Percentiles rank a stretch among this genome's conserved stretches.
Conservation (phyloP, 2,329 filamentous ascomycete species). For the Shiraia sp. region DNA sequence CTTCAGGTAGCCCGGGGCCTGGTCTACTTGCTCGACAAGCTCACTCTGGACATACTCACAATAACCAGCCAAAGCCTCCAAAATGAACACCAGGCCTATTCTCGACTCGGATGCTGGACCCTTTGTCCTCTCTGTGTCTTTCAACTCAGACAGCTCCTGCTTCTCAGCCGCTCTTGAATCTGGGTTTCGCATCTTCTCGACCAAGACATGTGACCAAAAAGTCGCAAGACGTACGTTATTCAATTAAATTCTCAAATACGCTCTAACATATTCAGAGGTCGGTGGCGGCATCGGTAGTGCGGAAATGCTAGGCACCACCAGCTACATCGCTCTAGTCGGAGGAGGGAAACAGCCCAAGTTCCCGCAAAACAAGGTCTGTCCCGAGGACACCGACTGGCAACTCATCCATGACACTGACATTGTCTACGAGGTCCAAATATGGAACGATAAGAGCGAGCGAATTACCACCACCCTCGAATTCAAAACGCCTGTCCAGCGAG, state of each 20-base stretch:
- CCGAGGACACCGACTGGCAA: slow-evolving; percentile 30
- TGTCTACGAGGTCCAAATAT: slow-evolving; percentile 71
- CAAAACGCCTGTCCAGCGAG: slow-evolving; percentile 76
- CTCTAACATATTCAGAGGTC: slow-evolving; percentile 32
- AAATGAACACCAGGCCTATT: slow-evolving; percentile 86
- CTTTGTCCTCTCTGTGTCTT: slow-evolving; percentile 78
- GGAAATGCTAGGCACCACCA: slow-evolving; percentile 84
- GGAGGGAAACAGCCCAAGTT: slow-evolving; percentile 86
- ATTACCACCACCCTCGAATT: slow-evolving; percentile 77
- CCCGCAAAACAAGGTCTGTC: slow-evolving; percentile 75
- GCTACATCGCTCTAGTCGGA: slow-evolving; percentile 87
- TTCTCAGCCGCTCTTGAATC: slow-evolving; percentile 87
- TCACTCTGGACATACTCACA: neutral
- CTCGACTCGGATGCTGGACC: slow-evolving; percentile 78
- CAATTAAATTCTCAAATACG: neutral
- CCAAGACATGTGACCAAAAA: slow-evolving; percentile 34
- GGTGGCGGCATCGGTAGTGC: slow-evolving; percentile 76
- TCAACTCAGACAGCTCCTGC: slow-evolving; percentile 82
- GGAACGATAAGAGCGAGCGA: slow-evolving; percentile 83
- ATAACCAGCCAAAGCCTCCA: slow-evolving; percentile 4
- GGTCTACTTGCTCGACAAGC: neutral
- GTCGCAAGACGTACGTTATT: slow-evolving; percentile 31
- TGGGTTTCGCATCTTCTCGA: slow-evolving; percentile 67
- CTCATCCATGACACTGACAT: slow-evolving; percentile 32
- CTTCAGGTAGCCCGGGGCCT: slow-evolving; percentile 18